These are phyloP conservation scores for Withania somnifera DNA, from an alignment of 305 asterid genomes.

Conservation along the genomic window DNA sequence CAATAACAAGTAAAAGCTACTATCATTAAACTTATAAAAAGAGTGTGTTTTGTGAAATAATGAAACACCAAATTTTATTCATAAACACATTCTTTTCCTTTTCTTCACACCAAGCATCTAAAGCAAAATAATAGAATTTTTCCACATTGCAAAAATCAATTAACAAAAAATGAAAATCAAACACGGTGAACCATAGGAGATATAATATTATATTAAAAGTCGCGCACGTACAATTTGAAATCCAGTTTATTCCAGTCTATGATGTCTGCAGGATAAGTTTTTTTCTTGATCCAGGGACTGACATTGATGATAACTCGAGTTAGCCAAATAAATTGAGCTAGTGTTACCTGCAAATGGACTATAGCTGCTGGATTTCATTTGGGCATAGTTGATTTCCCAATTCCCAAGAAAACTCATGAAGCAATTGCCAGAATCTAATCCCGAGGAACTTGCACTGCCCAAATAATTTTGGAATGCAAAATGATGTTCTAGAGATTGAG, in stretches of 20 bases:
- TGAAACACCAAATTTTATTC: background rate
- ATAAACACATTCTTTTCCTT: background rate
- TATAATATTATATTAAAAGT: background rate
- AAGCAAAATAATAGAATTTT: background rate
- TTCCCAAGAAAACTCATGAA: conserved; percentile 10
- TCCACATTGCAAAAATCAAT: background rate
- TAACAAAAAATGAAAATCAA: background rate
- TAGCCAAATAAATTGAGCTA: conserved; percentile 4
- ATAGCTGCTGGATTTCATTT: background rate
- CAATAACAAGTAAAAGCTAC: background rate
- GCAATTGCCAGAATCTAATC: conserved; percentile 1
- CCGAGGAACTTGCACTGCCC: conserved; percentile 3
- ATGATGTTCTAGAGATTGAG: conserved; percentile 5
- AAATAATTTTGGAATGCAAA: conserved; percentile 20
- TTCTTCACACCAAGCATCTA: background rate
- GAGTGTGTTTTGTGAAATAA: background rate
- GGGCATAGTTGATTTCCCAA: conserved; percentile 8
- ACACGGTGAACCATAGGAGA: background rate
- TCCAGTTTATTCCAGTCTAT: background rate
- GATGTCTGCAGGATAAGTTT: background rate
- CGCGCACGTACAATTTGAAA: background rate
- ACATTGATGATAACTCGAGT: background rate
- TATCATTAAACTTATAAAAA: background rate
- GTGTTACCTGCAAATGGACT: conserved; percentile 8
- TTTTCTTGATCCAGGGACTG: background rate